Base-by-base conservation (phyloP, 2,329 filamentous ascomycete genomes). In the Ophiosphaerella herpotricha region DNA sequence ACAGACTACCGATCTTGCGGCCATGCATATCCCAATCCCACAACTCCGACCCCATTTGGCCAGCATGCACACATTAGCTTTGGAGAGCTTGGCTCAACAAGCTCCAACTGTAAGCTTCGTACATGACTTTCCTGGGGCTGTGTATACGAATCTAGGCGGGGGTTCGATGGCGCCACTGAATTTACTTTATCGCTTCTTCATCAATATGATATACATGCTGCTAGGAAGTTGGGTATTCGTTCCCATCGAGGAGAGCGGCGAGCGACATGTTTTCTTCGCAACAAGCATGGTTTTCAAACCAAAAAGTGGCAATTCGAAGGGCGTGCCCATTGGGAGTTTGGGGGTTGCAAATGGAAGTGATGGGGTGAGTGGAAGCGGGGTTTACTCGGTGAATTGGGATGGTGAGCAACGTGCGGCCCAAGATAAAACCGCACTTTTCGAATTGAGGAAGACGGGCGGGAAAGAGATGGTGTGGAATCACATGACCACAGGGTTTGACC, bases 381-480 rank as follows among this genome's bases (percentile, higher is more conserved):
- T 49, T 4, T 66, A 68, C 39, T 52, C 52, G 18, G 26, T 66
- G 21, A 51, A 52, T 29, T 63, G 61, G 57, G 45, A 64, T 52
- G 54, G 48, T 4, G 56, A 63, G 37, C 45, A 52, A 18, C 33
- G 45, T 11, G 26, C 26, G 4, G 26, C 26, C 9, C 26, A 29
- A 4, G 6, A 39, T 35, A 2, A 40, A 60, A 14, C 48, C 38
- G 13, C 52, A 53, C 48, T 49, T 11, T 39, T 46, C 24, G 33
- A 18, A 1, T 31, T 50, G 38, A 43, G 37, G 7, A 40, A 35
- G 12, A 37, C 64, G 57, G 65, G 64, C 7, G 56, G 57, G 2
- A 55, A 51, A 41, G 50, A 64, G 43, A 62, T 58, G 57, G 57
- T 71, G 9, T 70, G 66, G 67, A 43, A 41, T 24, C 66, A 68